Conservation (phyloP, 2,329 filamentous ascomycete genomes). For the Verticillium nubilum region DNA sequence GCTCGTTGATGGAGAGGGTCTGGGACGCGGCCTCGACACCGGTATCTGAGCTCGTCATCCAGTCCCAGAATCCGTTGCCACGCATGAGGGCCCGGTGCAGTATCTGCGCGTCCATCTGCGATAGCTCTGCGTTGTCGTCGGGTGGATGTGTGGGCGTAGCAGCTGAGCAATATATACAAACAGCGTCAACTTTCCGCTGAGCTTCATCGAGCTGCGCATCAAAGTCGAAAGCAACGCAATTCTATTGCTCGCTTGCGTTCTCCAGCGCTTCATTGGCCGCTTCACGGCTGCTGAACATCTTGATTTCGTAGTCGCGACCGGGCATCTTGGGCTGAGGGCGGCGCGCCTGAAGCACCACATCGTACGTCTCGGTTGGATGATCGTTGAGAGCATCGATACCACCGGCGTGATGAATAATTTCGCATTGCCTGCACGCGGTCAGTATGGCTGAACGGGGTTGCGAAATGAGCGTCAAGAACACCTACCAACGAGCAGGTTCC, state of each 20-base stretch:
- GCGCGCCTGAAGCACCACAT: neutral
- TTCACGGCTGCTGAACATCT: neutral
- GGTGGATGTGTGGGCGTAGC: no score
- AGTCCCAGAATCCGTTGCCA: neutral
- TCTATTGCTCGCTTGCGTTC: neutral
- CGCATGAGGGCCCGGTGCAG: conserved; percentile 1
- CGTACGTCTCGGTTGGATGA: neutral
- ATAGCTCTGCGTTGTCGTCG: no score
- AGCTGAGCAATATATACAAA: no score
- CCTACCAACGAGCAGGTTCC: no score
- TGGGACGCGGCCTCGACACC: no score
- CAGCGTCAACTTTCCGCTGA: neutral
- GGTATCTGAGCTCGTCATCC: no score
- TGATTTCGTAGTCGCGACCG: neutral
- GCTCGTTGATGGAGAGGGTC: no score
- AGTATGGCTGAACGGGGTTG: no score
- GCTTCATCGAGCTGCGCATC: neutral
- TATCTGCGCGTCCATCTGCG: no score
- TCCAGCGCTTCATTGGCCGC: neutral
- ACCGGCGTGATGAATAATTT: neutral
- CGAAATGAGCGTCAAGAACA: no score
- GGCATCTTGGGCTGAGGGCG: neutral
- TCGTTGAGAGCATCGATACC: neutral
- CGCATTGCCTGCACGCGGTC: neutral
- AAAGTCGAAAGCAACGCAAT: neutral